Conservation (phyloP, 2,329 filamentous ascomycete genomes). For the Aspergillus hortae region DNA sequence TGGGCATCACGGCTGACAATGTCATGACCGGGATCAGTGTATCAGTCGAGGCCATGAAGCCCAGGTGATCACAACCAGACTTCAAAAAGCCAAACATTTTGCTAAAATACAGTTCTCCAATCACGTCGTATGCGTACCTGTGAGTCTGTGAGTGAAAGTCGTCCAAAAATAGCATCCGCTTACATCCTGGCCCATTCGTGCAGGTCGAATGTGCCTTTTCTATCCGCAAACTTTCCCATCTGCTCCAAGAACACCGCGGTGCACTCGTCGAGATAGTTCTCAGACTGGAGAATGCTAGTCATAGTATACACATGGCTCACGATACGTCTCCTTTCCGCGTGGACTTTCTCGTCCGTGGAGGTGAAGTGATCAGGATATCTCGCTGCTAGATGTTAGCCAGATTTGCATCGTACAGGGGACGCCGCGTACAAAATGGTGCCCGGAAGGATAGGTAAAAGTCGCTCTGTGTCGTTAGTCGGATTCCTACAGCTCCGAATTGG, state of each 20-base stretch:
- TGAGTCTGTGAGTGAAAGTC: too few species aligned
- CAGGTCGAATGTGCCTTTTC: conserved; percentile 17
- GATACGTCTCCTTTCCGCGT: conserved; percentile 23
- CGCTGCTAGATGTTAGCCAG: conserved; percentile 5
- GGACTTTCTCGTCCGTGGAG: conserved; percentile 18
- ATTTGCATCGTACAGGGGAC: not conserved
- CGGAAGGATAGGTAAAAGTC: conserved; percentile 25
- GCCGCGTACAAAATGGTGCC: conserved; percentile 12
- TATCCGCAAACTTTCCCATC: conserved; percentile 14
- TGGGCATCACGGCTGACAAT: conserved; percentile 26
- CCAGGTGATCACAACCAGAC: conserved; percentile 35
- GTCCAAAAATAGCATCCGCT: not conserved
- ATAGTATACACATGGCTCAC: conserved; percentile 22
- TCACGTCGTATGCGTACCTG: conserved; percentile 44
- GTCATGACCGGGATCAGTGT: conserved; percentile 29
- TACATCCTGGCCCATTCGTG: conserved; percentile 25
- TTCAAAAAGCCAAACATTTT: conserved; percentile 43
- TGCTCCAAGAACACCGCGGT: conserved; percentile 17
- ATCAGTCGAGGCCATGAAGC: conserved; percentile 36
- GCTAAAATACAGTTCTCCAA: conserved; percentile 41
- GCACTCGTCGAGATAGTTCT: conserved; percentile 23
- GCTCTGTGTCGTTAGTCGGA: conserved; percentile 16
- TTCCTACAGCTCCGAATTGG: too few species aligned
- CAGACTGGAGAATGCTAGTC: conserved; percentile 24
- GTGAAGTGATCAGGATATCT: conserved; percentile 24